Evolutionary conservation across 148 eudicot species (phyloP), one percentile per base, ranked within the genome.

Genomic region (Chenopodium formosanum): DNA sequence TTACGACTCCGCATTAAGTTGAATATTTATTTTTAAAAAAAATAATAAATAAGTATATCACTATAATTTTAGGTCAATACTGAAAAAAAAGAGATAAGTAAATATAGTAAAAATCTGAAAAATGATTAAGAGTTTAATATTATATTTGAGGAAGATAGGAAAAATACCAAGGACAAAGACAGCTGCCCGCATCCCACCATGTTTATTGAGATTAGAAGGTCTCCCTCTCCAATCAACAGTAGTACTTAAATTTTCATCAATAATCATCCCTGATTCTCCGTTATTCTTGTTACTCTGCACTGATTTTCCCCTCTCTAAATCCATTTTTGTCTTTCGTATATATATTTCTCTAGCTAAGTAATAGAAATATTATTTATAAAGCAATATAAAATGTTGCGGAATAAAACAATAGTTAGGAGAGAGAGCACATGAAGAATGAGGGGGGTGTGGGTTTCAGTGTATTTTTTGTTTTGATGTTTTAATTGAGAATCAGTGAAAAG

Each of bases 101-200:
- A 40, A 40, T 40, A 40, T 40, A 5, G 44, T 40, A 40, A 40
- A 40, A 40, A 40, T 40, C 44, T 40, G 44, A 40, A 40, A 40
- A 40, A 40, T 40, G 44, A 40, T 40, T 40, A 40, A 40, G 44
- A 40, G 8, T 40, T 0, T 6, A 40, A 40, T 40, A 40, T 40
- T 40, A 34, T 34, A 34, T 34, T 34, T 34, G 80, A n/a, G 44
- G 69, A 32, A 68, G 32, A 27, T 58, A 80, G 50, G 50, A 16
- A 4, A 60, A 32, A 14, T 74, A 96, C 99, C 99, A 71, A 96
- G 95, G 81, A 90, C 93, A 83, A 94, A 94, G 69, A 90, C 84
- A 80, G 99, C 97, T 74, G 99, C 99, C 83, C 56, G 85, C 88
- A 91, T 90, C 75, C 99, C 99, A 58, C 99, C 98, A 82, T 96